Percentiles rank a stretch among this genome's conserved stretches.
Conservation (phyloP, 768 basidiomycete species). For the Boletus patriciae region DNA sequence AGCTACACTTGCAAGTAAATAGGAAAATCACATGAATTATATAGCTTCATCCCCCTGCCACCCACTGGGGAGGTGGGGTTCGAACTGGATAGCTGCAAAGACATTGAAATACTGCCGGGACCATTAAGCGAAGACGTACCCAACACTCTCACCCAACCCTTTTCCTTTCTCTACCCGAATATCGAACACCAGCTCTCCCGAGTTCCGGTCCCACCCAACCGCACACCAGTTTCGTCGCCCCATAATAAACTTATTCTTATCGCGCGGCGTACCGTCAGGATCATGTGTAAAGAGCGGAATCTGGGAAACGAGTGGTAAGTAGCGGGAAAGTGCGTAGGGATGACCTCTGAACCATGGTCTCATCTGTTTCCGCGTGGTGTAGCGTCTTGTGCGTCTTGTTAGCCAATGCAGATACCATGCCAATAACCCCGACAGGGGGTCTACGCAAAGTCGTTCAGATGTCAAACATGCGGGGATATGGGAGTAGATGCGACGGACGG, state of each 20-base stretch:
- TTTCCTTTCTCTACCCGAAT: constrained; percentile 85
- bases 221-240: constrained; percentile 87
- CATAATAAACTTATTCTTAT: constrained; percentile 80
- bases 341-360: constrained; percentile 64
- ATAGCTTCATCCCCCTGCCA: constrained; percentile 17
- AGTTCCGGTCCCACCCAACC: constrained; percentile 54
- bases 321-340: background rate
- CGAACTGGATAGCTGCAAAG: constrained; percentile 43
- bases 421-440: constrained; percentile 71
- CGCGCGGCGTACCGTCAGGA: constrained; percentile 67
- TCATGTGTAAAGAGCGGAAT: constrained; percentile 75
- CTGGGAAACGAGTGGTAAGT: constrained; percentile 37
- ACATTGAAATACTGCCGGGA: background rate
- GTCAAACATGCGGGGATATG: background rate
- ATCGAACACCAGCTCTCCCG: constrained; percentile 74
- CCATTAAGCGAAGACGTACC: constrained; percentile 44
- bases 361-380: constrained; percentile 80
- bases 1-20: background rate
- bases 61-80: constrained; percentile 46
- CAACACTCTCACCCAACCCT: constrained; percentile 77
- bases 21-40: background rate
- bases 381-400: constrained; percentile 84
- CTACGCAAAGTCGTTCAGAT: constrained; percentile 14
- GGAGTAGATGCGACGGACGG: constrained; percentile 53
- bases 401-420: constrained; percentile 78